Evolutionary conservation across 805 yeast genomes (phyloP), one percentile per base, ranked within the genome.

Genomic region (Isabelozyma heimii): DNA sequence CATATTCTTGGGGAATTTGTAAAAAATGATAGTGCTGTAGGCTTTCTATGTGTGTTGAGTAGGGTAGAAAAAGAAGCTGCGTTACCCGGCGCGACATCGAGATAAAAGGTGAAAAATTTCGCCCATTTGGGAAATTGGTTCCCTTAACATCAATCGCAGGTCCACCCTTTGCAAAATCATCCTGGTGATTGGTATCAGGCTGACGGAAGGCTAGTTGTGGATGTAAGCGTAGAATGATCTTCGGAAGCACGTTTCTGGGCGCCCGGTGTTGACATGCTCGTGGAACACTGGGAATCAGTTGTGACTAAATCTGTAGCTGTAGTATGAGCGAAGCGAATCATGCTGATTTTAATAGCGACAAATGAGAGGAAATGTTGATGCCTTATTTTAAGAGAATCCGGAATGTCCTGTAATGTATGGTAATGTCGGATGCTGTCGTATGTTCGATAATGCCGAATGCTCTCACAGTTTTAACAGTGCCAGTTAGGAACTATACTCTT

Each of bases 271-370:
- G 75, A 70, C 70, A 59, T 44, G 46, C 48, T 45, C 52, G 57
- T 70, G 75, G 70, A 63, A 69, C 62, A 63, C 60, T 70, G 75
- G 75, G 75, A 70, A 70, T 70, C 75, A 70, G 75, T 70, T 69
- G 74, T 69, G 73, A 57, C 75, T 69, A 70, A 60, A 70, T 66
- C 40, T 37, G 40, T 37, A 37, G 14, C 37, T 33, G 37, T 33
- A 37, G 40, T 14, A 37, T 37, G 40, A 30, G 35, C 35, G 35
- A 30, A 30, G n/a, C 35, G n/a, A 13, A 13, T 30, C 24, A 20
- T 20, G 24, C 6, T 20, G 24, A 20, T 20, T 5, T 20, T 20
- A 6, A 5, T 20, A 20, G 24, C 3, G 24, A 20, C 6, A 20
- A 20, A 6, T 6, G 24, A 20, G 6, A 20, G 6, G 4, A 20